Evolutionary conservation across 768 basidiomycete genomes (phyloP), one percentile per base, ranked within the genome.

Genomic region (Sutorius australiensis): DNA sequence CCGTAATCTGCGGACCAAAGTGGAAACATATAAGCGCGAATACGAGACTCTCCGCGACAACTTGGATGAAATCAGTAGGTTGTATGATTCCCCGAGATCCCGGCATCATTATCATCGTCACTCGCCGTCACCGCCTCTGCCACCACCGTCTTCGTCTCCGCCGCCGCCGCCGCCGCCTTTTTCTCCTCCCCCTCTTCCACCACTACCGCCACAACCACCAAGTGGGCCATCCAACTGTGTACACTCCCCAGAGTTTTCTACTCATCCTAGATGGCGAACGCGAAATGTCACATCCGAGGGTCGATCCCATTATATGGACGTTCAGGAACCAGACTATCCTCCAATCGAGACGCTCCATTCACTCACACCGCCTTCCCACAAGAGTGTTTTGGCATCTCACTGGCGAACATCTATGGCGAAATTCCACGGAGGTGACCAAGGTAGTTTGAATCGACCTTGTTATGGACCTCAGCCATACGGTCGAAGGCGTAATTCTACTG

Each of bases 251-350:
- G 55, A 57, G 10, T 36, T 41, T 8, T 52, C 62, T 3, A 21
- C 24, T 13, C 62, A 67, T 30, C 53, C 63, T 8, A 50, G 45
- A 53, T 65, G 60, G 65, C 63, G 56, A 21, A 37, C 11, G 21
- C 54, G 55, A 38, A 14, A 39, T n/a, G 2, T 19, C 31, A 6
- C 17, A 3, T 9, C 41, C n/a, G 49, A 60, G 4, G 38, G 3
- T 21, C 55, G 19, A 17, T 14, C 28, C n/a, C 55, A 38, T 7
- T 3, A 48, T 27, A 39, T 36, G 14, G 39, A 34, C 5, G 6
- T 7, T 9, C 52, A 42, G 14, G 57, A 62, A 27, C 39, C 48
- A 11, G 58, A 57, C 9, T 10, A 48, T 32, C 55, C 58, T 14
- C 61, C 66, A 13, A 58, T 61, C 0, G 63, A 58, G 42, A 55